Evolutionary conservation across 768 basidiomycete species (phyloP), one percentile per base, ranked within the genome.

Genomic region (Agrocybe chaxingu): DNA sequence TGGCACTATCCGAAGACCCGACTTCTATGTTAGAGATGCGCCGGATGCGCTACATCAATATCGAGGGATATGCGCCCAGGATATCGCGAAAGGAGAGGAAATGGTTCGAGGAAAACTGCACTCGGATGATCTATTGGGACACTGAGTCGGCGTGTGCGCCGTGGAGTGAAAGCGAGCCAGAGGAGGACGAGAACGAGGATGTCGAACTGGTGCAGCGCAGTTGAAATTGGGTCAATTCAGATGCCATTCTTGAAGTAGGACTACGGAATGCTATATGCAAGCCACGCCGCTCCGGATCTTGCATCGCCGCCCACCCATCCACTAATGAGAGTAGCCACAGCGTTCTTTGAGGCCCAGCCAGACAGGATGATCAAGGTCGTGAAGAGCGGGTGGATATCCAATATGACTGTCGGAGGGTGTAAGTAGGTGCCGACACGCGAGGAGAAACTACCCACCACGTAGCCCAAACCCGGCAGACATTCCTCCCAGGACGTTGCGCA

Each of bases 381-480:
- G 60, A 89, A 80, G 10, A 83, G 7, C 0, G 91, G 89, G 57
- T 86, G 82, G 35, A 81, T 81, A 55, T 92, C 88, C 30, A 93
- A 68, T 33, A 90, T 88, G 7, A 93, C 90, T 91, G 51, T 8
- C 36, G 11, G 41, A 11, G 8, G 24, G 35, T 16, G 36, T 16
- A 18, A 39, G 42, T 32, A 42, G 37, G 34, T n/a, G 41, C 7
- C 4, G 7, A 9, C 7, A 47, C 11, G 33, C 5, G 7, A 42
- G 3, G 41, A 24, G 29, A 52, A 55, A 31, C 24, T 0, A 62
- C 72, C 38, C 58, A 91, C 90, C 87, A 60, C 90, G 80, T 47
- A 93, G 65, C 0, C 89, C 91, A 63, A 92, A 93, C 1, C 91
- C 91, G 31, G 90, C 86, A 8, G 89, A 85, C 81, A 93, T 85